Evolutionary conservation across 2,329 filamentous ascomycete genomes (phyloP).

Genomic region (Mycosphaerella sp.): DNA sequence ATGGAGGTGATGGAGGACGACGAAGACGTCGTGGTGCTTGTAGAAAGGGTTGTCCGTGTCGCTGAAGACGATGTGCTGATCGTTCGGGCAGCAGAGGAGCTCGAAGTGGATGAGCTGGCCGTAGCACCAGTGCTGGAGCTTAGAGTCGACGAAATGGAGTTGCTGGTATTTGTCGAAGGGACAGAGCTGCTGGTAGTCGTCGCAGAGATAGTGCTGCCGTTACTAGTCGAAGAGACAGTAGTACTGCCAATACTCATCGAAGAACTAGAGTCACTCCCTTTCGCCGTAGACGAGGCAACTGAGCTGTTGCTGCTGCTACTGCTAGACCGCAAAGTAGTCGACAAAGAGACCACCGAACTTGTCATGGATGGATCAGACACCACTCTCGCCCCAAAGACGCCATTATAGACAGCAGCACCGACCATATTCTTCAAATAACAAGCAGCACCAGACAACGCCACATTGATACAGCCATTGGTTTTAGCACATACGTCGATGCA

Average conservation of each 20-base stretch:
- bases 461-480: constrained; percentile 30
- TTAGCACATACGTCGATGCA: constrained; percentile 31
- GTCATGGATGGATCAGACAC: neutral
- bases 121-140: neutral
- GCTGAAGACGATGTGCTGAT: neutral
- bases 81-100: neutral
- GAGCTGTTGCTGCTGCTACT: neutral
- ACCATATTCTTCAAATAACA: constrained; percentile 32
- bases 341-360: constrained; percentile 2
- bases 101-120: neutral
- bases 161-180: constrained; percentile 2
- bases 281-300: neutral
- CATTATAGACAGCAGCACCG: constrained; percentile 19
- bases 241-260: no score
- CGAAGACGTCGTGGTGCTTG: neutral
- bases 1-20: neutral
- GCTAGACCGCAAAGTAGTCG: no score
- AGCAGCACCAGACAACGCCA: constrained; percentile 28
- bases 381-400: constrained; percentile 28
- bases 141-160: neutral
- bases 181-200: neutral
- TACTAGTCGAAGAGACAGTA: neutral
- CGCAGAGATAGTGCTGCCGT: no score
- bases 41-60: neutral
- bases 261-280: neutral